Percentiles rank a stretch among this genome's conserved stretches.
Conservation (phyloP, 768 basidiomycete genomes). For the Inosperma sp. region DNA sequence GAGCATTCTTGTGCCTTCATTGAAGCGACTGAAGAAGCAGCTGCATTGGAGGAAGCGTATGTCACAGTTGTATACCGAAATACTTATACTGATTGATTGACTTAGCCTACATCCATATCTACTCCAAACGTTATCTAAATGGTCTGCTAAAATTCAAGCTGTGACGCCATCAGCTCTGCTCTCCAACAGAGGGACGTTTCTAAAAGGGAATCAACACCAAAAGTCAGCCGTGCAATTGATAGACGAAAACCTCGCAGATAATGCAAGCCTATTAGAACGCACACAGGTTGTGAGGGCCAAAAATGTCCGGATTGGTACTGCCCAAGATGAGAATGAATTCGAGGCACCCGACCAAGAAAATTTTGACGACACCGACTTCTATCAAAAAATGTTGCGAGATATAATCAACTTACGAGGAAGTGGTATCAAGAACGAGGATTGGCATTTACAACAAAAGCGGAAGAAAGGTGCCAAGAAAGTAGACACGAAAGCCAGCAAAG, state of each 20-base stretch:
- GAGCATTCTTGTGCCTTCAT: constrained; percentile 37
- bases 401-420: constrained; percentile 71
- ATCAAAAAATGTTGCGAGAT: constrained; percentile 86
- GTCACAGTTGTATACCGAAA: constrained; percentile 14
- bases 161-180: constrained; percentile 77
- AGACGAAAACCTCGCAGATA: constrained; percentile 64
- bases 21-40: constrained; percentile 38
- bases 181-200: constrained; percentile 69
- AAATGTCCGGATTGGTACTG: constrained; percentile 39
- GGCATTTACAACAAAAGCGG: constrained; percentile 61
- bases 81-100: constrained; percentile 13
- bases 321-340: constrained; percentile 27
- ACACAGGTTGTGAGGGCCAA: constrained; percentile 57
- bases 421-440: constrained; percentile 46
- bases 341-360: constrained; percentile 42
- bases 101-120: constrained; percentile 64
- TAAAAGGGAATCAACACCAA: constrained; percentile 46
- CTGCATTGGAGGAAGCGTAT: constrained; percentile 51
- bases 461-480: constrained; percentile 80
- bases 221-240: constrained; percentile 73
- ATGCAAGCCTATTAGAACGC: constrained; percentile 53
- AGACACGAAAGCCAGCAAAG: constrained; percentile 96
- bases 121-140: constrained; percentile 80
- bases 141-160: constrained; percentile 94
- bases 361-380: constrained; percentile 91